phyloP scores from a whole-genome alignment of 306 rosid genomes.

The Medicago truncatula region DNA sequence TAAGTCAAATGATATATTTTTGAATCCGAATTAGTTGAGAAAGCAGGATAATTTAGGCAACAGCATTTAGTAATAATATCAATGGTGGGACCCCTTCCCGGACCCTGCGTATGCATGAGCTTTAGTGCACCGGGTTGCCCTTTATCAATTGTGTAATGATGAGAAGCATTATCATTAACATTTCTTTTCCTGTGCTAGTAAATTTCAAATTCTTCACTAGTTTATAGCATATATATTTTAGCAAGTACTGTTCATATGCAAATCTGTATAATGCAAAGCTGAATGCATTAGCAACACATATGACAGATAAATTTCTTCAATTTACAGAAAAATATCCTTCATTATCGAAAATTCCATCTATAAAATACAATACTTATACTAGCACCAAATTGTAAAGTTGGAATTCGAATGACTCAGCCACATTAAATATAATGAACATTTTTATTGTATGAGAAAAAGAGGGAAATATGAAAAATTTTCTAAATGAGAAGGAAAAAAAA shows the following conservation, averaged over 20 bases:
- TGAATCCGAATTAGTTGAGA: constrained; percentile 7
- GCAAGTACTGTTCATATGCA: constrained; percentile 1
- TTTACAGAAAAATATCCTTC: constrained; percentile 4
- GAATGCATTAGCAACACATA: constrained; percentile 10
- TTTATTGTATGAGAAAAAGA: neutral
- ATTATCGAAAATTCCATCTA: constrained; percentile 7
- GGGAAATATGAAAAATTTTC: constrained; percentile 24
- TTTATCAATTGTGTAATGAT: constrained; percentile 19
- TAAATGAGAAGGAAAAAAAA: neutral
- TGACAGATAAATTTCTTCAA: neutral
- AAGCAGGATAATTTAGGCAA: constrained; percentile 24
- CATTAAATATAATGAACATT: constrained; percentile 9
- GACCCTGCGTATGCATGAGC: no score
- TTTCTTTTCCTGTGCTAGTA: constrained; percentile 14
- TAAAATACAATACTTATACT: constrained; percentile 25
- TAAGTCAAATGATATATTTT: constrained; percentile 10
- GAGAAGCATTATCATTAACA: constrained; percentile 25
- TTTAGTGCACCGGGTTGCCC: no score
- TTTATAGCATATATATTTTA: neutral
- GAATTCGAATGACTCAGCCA: constrained; percentile 6
- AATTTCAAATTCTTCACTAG: constrained; percentile 30
- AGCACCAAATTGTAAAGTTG: constrained; percentile 14
- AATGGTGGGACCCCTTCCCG: no score
- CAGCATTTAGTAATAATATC: constrained; percentile 9
- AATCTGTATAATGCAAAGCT: neutral